Evolutionary conservation across 1,284 basidiomycete species (phyloP).

Genomic region (Pyrrhoderma noxium): DNA sequence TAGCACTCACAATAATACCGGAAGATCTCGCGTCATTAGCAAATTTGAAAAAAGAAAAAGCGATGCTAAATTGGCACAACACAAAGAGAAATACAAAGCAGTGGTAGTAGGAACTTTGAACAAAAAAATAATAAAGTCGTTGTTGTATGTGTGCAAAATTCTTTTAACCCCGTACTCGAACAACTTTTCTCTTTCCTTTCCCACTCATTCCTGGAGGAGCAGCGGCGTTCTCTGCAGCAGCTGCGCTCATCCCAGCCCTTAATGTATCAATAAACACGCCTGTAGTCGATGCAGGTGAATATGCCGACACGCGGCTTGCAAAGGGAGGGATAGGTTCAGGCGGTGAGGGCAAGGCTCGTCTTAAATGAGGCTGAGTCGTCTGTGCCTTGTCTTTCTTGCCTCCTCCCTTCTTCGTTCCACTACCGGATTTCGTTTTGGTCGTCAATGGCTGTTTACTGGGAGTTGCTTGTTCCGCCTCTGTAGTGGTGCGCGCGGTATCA

Average conservation of each 20-base stretch:
- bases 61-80: too few relatives aligned
- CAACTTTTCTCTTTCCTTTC: constrained; percentile 63
- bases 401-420: constrained; percentile 24
- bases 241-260: constrained; percentile 70
- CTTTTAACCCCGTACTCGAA: constrained; percentile 33
- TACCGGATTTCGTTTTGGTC: constrained; percentile 13
- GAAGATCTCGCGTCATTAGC: too few relatives aligned
- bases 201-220: constrained; percentile 33
- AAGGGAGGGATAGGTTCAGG: constrained; percentile 49
- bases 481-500: constrained; percentile 20
- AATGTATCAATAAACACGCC: constrained; percentile 71
- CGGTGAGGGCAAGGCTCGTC: constrained; percentile 40
- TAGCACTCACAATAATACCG: too few relatives aligned
- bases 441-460: constrained; percentile 19
- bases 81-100: too few relatives aligned
- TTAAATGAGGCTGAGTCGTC: constrained; percentile 30
- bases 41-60: too few relatives aligned
- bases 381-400: constrained; percentile 26
- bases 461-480: constrained; percentile 20
- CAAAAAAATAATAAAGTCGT: neutral
- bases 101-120: too few relatives aligned
- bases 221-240: constrained; percentile 29
- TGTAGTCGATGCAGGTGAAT: constrained; percentile 64
- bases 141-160: neutral
- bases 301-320: constrained; percentile 47